These are phyloP conservation scores for Phyllostachys edulis DNA, from an alignment of 176 grass and related monocot species.

Conservation along the genomic window DNA sequence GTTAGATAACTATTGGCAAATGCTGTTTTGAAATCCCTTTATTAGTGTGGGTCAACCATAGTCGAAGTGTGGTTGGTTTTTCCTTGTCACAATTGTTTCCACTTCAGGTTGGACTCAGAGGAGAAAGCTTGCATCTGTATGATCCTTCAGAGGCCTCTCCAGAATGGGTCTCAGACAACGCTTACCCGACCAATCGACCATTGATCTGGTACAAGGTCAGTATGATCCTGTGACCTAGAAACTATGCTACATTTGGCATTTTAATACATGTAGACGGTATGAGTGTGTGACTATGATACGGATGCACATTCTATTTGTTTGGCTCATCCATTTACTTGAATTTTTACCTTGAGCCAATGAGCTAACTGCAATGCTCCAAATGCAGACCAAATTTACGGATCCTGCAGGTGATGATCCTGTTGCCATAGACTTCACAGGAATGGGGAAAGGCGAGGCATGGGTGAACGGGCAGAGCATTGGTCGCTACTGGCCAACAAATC, in stretches of 20 bases:
- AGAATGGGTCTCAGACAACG: slow-evolving; percentile 63
- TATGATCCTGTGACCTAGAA: slow-evolving; percentile 29
- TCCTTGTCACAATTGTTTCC: slow-evolving; percentile 24
- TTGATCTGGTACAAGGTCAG: slow-evolving; percentile 95
- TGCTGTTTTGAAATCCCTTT: slow-evolving; percentile 4
- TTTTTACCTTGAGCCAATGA: background rate
- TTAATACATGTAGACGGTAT: background rate
- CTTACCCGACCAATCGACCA: slow-evolving; percentile 72
- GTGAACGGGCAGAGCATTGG: slow-evolving; percentile 96
- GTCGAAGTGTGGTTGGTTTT: background rate
- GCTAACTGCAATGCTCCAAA: slow-evolving; percentile 35
- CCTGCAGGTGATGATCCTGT: slow-evolving; percentile 80
- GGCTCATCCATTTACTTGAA: background rate
- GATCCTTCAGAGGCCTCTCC: slow-evolving; percentile 58
- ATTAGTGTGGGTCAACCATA: background rate
- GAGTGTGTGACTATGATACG: background rate
- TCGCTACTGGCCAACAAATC: slow-evolving; percentile 87
- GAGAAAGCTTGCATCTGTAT: slow-evolving; percentile 66
- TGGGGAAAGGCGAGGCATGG: slow-evolving; percentile 97
- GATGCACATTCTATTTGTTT: slow-evolving; percentile 7
- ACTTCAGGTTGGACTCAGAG: slow-evolving; percentile 75
- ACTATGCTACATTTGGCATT: background rate
- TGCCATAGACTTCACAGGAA: slow-evolving; percentile 86
- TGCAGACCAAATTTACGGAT: slow-evolving; percentile 66
- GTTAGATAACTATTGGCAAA: background rate